Evolutionary conservation across 2,329 filamentous ascomycete species (phyloP), one percentile per base, ranked within the genome.

Genomic region (Pleurostoma richardsiae): DNA sequence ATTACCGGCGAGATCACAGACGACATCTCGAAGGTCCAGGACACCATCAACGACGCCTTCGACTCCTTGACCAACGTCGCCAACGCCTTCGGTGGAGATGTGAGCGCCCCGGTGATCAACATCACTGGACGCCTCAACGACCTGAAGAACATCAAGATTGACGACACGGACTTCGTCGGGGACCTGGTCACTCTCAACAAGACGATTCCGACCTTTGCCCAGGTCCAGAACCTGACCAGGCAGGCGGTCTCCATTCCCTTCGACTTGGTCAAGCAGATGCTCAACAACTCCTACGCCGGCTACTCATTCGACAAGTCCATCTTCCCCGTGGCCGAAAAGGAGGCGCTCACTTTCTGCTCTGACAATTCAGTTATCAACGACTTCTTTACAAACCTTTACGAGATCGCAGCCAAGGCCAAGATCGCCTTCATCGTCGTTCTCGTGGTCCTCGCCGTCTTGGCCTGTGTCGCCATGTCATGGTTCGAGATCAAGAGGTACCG

Each of bases 261-360:
- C 64, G 78, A 92, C 56, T 72, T 89, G 51, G 81, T 96, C 58
- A 88, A 87, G 57, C 70, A 74, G 51, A 71, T 86, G 41, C 78
- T 99, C 58, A 86, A 90, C 54, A 69, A 83, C 10, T 83, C 77
- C 31, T 79, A 94, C 58, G 79, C 82, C 43, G 77, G 72, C 51
- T 97, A 90, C 73, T 77, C 74, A 30, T 95, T 97, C 62, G 82
- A 96, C 61, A 77, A 83, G 11, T 79, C 80, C 10, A 67, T 86
- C 7, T 92, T 99, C 56, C 90, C 91, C 0, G 77, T 96, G 3
- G 90, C 94, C 2, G 71, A 85, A 56, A 96, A 95, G 70, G 79
- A 95, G 65, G 72, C 82, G 36, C 74, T 99, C 45, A 85, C 79
- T 1, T 97, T 99, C 70, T 99, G 94, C 72, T 89, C 89, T 39